Base-by-base conservation (phyloP, 371 early-diverging fungal species). In the Haplosporangium sp. region DNA sequence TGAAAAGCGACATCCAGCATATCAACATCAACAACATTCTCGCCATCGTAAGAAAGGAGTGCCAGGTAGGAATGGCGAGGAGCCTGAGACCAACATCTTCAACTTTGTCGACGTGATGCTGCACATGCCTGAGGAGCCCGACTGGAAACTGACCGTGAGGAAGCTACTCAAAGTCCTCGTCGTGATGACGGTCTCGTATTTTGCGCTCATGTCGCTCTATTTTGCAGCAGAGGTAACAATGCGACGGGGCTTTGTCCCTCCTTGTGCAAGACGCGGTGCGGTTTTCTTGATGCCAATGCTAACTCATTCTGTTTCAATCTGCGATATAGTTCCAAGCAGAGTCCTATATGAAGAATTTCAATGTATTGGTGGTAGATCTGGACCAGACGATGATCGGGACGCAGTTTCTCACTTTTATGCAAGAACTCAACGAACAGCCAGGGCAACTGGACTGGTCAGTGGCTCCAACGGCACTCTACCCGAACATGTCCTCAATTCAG, bases 41-140 rank as follows among this genome's bases (percentile, higher is more conserved):
- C 11, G 37, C 6, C 8, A 29, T 40, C 62, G 60, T 8, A 71
- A 71, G 55, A 40, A 59, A 14, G 77, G 77, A 0, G 38, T 67
- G 11, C 77, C 77, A 4, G 77, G 77, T 12, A 77, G 57, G 55
- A 48, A 61, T 43, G 77, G 77, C 3, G 61, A 67, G 37, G 68
- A 71, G n/a, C 77, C 77, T 11, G 77, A 77, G 68, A 77, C 77
- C 41, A 64, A 77, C 55, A 23, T 71, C 60, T 77, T 77, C 55
- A 68, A 77, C 21, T 72, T 67, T 77, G 68, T 77, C 23, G 55
- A 64, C 48, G 68, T 71, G 16, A 71, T 77, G 77, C 50, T 77
- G 61, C 62, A 67, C 21, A 71, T 77, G 68, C 77, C 77, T 7
- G 68, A 64, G 38, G 16, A 52, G 10, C 72, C 77, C 0, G 56